Evolutionary conservation across 2,329 filamentous ascomycete genomes (phyloP).

Genomic region (Diaporthe citriasiana): DNA sequence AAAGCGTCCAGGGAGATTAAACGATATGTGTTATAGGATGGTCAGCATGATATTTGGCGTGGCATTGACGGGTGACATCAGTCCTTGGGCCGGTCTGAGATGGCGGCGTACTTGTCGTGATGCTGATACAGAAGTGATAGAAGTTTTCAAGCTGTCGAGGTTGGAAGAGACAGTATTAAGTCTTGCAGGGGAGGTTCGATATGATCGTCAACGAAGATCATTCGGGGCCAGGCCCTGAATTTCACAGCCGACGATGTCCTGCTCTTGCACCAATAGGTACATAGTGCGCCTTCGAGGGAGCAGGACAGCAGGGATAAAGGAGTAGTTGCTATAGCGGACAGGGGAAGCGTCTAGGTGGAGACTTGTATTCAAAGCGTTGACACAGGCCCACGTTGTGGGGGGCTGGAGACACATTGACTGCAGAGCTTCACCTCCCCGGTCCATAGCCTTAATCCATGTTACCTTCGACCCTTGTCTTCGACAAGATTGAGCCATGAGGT

Average conservation of each 20-base stretch:
- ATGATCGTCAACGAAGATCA: conserved; percentile 35
- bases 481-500: conserved; percentile 26
- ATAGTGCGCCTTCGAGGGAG: conserved; percentile 34
- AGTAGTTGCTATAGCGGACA: conserved; percentile 36
- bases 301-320: conserved; percentile 34
- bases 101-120: conserved; percentile 18
- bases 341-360: conserved; percentile 24
- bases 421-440: conserved; percentile 33
- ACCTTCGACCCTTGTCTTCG: conserved; percentile 34
- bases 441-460: conserved; percentile 36
- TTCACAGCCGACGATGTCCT: conserved; percentile 34
- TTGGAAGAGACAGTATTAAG: conserved; percentile 9
- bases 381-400: conserved; percentile 34
- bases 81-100: conserved; percentile 18
- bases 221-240: conserved; percentile 38
- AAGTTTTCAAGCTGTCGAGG: conserved; percentile 2
- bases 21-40: conserved; percentile 38
- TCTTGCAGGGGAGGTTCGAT: conserved; percentile 25
- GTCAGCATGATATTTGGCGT: conserved; percentile 38
- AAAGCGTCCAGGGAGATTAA: conserved; percentile 25
- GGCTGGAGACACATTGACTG: conserved; percentile 38
- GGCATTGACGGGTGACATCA: conserved; percentile 39
- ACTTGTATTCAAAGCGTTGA: conserved; percentile 36
- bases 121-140: conserved; percentile 15
- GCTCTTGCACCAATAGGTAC: conserved; percentile 37